A percentile compares a stretch with the other conserved stretches of the same genome.
phyloP scores from a whole-genome alignment of 2,329 filamentous ascomycete species.

The Phaeomoniella chlamydospora region DNA sequence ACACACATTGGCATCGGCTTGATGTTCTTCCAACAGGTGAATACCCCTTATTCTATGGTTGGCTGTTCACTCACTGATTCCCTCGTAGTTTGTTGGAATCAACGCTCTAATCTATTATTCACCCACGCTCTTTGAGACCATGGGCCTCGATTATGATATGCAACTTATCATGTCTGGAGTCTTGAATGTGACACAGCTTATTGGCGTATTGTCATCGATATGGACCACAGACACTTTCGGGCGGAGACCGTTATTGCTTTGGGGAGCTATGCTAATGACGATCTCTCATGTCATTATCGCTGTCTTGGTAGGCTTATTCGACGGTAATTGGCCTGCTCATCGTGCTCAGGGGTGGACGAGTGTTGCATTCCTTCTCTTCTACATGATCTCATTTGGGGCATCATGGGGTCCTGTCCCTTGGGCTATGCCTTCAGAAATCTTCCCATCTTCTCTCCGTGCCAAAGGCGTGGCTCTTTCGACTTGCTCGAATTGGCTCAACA shows the following conservation, averaged over 20 bases:
- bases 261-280: constrained; percentile 30
- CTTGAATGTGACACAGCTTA: constrained; percentile 34
- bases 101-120: constrained; percentile 47
- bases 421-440: constrained; percentile 43
- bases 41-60: constrained; percentile 1
- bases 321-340: constrained; percentile 35
- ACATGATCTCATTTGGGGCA: constrained; percentile 47
- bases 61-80: not conserved
- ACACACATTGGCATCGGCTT: constrained; percentile 36
- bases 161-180: constrained; percentile 39
- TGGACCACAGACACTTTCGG: constrained; percentile 35
- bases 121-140: constrained; percentile 41
- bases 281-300: constrained; percentile 36
- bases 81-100: constrained; percentile 30
- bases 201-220: constrained; percentile 30
- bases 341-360: constrained; percentile 37
- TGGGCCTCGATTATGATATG: constrained; percentile 28
- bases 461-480: constrained; percentile 54
- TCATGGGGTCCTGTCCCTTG: constrained; percentile 39
- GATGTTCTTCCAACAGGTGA: constrained; percentile 42
- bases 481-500: constrained; percentile 49
- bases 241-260: constrained; percentile 29
- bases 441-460: constrained; percentile 43
- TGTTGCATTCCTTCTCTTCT: constrained; percentile 47
- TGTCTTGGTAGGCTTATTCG: constrained; percentile 38